Evolutionary conservation across 257 asterid genomes (phyloP).

Genomic region (Solanum medicagineum): DNA sequence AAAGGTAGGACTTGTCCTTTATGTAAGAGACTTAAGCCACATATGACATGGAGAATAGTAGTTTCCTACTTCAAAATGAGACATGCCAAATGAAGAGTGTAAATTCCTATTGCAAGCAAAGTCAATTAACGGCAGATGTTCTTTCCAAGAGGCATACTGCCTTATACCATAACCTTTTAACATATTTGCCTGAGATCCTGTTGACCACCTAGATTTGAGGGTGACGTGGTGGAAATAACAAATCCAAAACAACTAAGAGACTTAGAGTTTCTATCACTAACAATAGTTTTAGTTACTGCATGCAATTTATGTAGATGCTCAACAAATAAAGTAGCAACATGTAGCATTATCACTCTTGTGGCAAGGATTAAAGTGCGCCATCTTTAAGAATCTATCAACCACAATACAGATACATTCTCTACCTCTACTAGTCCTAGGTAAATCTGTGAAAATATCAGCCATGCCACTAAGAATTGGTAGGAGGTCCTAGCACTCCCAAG

Average conservation of each 20-base stretch:
- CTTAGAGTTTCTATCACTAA: not conserved
- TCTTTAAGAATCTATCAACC: not conserved
- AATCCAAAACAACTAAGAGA: not conserved
- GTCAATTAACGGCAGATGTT: not conserved
- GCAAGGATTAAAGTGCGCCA: not conserved
- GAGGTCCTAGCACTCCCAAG: not conserved
- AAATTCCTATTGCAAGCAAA: not conserved
- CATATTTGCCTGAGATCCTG: not conserved
- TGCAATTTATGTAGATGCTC: not conserved
- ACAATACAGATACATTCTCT: not conserved
- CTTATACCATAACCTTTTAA: not conserved
- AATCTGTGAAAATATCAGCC: not conserved
- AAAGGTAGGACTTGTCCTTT: not conserved
- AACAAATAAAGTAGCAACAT: not conserved
- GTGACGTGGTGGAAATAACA: not conserved
- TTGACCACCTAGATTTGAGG: not conserved
- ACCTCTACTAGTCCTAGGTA: not conserved
- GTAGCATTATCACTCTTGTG: not conserved
- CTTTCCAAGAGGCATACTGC: not conserved
- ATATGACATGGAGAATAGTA: not conserved
- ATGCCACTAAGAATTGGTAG: not conserved
- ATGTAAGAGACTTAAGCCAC: not conserved
- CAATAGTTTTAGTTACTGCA: not conserved
- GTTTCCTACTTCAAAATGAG: not conserved
- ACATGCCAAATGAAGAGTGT: not conserved